Percentiles rank a stretch among this genome's conserved stretches.
Evolutionary conservation across 495 filamentous ascomycete species (phyloP).

Genomic region (Penicillium paxilli): DNA sequence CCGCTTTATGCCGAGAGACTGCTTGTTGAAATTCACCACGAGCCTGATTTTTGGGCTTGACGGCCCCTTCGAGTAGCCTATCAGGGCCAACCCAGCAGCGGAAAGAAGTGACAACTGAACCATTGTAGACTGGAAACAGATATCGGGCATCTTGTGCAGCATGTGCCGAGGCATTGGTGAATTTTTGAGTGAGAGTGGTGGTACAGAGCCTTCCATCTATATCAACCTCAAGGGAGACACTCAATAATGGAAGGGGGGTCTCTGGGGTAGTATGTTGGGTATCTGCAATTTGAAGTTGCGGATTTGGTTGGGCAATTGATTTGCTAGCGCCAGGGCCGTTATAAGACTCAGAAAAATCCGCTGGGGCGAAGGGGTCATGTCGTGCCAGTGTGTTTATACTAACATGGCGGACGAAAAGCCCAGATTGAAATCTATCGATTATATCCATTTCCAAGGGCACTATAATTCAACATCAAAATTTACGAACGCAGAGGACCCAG

Average conservation of each 20-base stretch:
- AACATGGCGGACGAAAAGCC: neutral
- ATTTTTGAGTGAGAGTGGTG: conserved; percentile 10
- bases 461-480: neutral
- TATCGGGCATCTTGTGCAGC: conserved; percentile 11
- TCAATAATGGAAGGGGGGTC: conserved; percentile 8
- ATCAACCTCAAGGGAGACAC: conserved; percentile 6
- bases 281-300: neutral
- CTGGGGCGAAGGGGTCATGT: too few relatives aligned
- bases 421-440: neutral
- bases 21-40: conserved; percentile 12
- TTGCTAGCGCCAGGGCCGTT: too few relatives aligned
- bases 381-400: too few relatives aligned
- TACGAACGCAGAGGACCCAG: neutral
- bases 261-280: neutral
- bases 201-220: conserved; percentile 4
- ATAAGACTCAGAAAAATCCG: too few relatives aligned
- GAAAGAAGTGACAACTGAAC: conserved; percentile 18
- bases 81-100: conserved; percentile 16
- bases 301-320: neutral
- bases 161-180: conserved; percentile 5
- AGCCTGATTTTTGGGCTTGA: conserved; percentile 16
- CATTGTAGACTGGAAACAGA: conserved; percentile 23
- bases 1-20: conserved; percentile 9
- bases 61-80: conserved; percentile 8
- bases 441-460: neutral